These are phyloP conservation scores for Chionographis japonica DNA, from an alignment of 106 monocot species.

Conservation along the genomic window DNA sequence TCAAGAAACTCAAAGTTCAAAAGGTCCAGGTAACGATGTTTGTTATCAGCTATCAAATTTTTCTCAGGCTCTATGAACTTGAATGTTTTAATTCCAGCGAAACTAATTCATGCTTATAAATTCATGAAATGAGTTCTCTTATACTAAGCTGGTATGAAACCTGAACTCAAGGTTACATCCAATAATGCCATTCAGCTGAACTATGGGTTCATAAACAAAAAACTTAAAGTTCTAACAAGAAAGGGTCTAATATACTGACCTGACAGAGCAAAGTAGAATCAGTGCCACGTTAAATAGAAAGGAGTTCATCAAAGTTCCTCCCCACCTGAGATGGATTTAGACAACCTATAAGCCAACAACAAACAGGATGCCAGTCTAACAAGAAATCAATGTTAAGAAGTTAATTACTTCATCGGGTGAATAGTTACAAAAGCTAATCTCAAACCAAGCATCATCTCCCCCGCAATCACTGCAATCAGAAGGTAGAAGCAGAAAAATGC, in stretches of 20 bases:
- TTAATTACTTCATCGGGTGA: conserved; percentile 98
- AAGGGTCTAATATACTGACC: conserved; percentile 32
- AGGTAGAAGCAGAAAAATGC: conserved; percentile 99
- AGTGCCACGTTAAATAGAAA: conserved; percentile 98
- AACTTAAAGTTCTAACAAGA: background rate
- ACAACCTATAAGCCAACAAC: background rate
- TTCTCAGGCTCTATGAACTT: too few species aligned
- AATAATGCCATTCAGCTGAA: too few species aligned
- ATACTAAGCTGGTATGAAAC: too few species aligned
- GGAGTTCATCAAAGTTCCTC: conserved; percentile 97
- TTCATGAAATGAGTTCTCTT: too few species aligned
- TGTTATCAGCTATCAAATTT: too few species aligned
- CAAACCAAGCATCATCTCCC: conserved; percentile 96
- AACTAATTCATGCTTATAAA: too few species aligned
- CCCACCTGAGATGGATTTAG: conserved; percentile 65
- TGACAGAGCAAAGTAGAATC: conserved; percentile 93
- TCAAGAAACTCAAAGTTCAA: too few species aligned
- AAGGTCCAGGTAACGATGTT: too few species aligned
- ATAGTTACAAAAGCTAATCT: conserved; percentile 92
- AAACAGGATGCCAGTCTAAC: background rate
- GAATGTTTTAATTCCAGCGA: too few species aligned
- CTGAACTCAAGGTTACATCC: too few species aligned
- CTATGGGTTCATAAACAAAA: background rate
- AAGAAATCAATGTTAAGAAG: background rate
- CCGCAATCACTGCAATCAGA: conserved; percentile 89